These are phyloP conservation scores for Pyrenophora teres DNA, from an alignment of 2,329 filamentous ascomycete species.

Conservation along the genomic window DNA sequence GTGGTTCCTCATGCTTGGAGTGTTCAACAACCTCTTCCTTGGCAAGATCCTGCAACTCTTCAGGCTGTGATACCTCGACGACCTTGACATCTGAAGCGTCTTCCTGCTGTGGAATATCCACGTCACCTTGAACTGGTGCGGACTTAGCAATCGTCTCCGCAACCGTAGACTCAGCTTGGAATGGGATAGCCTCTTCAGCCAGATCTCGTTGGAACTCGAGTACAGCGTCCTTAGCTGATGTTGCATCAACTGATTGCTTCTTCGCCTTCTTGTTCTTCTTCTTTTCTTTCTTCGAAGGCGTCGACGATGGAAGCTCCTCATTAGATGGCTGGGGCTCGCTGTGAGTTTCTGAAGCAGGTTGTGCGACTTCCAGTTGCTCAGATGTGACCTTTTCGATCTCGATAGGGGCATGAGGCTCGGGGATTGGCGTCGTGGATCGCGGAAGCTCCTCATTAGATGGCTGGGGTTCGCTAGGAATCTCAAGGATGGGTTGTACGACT, in stretches of 20 bases:
- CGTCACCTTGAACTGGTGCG: not conserved
- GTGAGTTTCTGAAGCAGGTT: constrained; percentile 18
- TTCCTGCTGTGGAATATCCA: not conserved
- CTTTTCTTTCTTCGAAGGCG: constrained; percentile 25
- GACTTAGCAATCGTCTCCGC: not conserved
- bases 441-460: constrained; percentile 10
- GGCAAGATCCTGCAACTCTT: not conserved
- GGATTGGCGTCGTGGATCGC: not conserved
- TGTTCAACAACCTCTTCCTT: not conserved
- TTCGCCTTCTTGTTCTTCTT: constrained; percentile 36
- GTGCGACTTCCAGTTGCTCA: constrained; percentile 1
- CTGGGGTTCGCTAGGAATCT: constrained; percentile 13
- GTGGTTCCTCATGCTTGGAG: not conserved
- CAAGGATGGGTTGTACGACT: constrained; percentile 10
- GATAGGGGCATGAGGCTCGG: not conserved
- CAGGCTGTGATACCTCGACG: not conserved
- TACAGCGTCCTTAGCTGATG: constrained; percentile 11
- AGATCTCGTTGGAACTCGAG: constrained; percentile 7
- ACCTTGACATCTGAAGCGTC: not conserved
- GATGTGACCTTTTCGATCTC: constrained; percentile 3
- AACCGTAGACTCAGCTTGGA: not conserved
- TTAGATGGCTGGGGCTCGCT: constrained; percentile 5
- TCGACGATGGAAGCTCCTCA: constrained; percentile 11
- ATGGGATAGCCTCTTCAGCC: not conserved
- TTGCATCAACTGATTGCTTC: constrained; percentile 19